Evolutionary conservation across 2,329 filamentous ascomycete genomes (phyloP).

Genomic region (Exophiala lecanii-corni): DNA sequence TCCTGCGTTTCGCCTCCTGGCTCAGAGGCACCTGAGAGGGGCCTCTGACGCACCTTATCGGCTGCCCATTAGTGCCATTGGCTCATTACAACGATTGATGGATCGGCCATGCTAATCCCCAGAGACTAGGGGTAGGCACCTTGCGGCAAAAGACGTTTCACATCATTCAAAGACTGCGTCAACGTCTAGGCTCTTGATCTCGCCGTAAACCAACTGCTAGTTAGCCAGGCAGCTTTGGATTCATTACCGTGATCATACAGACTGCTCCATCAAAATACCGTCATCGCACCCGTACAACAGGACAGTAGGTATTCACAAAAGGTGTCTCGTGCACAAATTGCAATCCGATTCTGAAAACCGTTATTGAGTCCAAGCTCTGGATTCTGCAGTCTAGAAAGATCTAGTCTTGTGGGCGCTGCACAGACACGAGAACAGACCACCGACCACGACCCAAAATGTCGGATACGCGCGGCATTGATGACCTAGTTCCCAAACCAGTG

Average conservation of each 20-base stretch:
- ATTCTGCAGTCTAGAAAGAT: too few relatives aligned
- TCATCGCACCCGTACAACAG: not conserved
- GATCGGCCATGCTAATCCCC: not conserved
- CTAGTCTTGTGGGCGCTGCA: too few relatives aligned
- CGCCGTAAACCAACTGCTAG: not conserved
- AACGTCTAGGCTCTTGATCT: not conserved
- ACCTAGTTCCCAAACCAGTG: too few relatives aligned
- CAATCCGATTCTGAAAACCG: not conserved
- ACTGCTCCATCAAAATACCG: too few relatives aligned
- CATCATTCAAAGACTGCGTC: slow-evolving; percentile 14
- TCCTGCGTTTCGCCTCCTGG: not conserved
- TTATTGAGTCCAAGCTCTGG: not conserved
- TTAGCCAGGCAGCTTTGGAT: too few relatives aligned
- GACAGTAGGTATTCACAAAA: not conserved
- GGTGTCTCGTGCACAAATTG: not conserved
- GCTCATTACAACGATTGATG: not conserved
- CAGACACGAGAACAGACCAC: too few relatives aligned
- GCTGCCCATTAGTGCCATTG: not conserved
- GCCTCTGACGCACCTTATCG: not conserved
- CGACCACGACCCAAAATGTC: too few relatives aligned
- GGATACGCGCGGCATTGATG: too few relatives aligned
- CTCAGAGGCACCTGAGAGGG: too few relatives aligned
- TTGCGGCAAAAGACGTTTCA: slow-evolving; percentile 23
- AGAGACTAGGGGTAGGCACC: slow-evolving; percentile 3
- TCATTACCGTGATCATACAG: too few relatives aligned